A percentile compares a stretch with the other conserved stretches of the same genome.
Conservation (phyloP, 225 moss, liverwort and hornwort genomes). For the Antitrichia curtipendula region DNA sequence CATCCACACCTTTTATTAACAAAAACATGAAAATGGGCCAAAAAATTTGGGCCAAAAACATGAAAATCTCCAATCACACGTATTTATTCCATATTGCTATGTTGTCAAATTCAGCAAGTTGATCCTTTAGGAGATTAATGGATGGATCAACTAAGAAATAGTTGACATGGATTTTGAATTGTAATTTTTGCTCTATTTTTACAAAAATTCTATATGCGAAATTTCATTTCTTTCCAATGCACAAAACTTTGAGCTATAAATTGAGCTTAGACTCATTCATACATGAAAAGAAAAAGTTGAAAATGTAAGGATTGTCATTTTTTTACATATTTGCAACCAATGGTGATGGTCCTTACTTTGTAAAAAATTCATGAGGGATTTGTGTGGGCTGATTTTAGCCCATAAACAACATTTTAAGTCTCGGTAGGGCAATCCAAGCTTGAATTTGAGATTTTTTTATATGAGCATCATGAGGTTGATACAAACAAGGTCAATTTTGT, state of each 20-base stretch:
- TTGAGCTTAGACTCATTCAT: not conserved
- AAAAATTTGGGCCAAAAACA: no score
- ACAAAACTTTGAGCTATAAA: not conserved
- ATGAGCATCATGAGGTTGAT: not conserved
- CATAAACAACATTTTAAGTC: not conserved
- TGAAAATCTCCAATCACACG: no score
- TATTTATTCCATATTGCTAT: no score
- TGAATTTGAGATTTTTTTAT: not conserved
- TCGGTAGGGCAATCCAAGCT: not conserved
- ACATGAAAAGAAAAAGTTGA: not conserved
- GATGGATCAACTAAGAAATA: not conserved
- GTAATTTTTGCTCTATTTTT: not conserved
- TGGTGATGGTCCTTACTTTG: not conserved
- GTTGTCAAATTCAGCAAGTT: no score
- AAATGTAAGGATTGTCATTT: not conserved
- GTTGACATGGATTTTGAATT: not conserved
- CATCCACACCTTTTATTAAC: no score
- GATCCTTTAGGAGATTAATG: not conserved
- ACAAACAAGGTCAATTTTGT: not conserved
- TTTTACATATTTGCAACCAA: not conserved
- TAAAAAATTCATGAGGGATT: not conserved
- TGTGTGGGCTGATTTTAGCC: not conserved
- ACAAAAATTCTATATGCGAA: not conserved
- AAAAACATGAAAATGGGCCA: no score
- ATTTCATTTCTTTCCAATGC: not conserved